These are phyloP conservation scores for Cardiospermum halicacabum DNA, from an alignment of 345 rosid genomes.

Conservation along the genomic window DNA sequence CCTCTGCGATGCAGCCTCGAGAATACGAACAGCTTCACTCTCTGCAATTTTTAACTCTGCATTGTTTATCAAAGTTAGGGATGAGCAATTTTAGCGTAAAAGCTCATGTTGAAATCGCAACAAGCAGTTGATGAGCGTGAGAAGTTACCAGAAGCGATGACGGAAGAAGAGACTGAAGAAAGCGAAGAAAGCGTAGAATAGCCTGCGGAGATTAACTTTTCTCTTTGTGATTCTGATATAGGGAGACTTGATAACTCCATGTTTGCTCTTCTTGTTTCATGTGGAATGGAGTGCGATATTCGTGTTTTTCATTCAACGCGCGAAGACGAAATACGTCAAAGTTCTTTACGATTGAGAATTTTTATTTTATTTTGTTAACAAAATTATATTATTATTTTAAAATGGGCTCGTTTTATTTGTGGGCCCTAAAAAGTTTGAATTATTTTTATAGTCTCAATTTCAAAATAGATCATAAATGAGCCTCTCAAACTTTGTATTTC, in stretches of 20 bases:
- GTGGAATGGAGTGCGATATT: not conserved
- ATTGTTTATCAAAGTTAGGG: not conserved
- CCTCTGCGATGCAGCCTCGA: conserved; percentile 35
- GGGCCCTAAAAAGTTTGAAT: no score
- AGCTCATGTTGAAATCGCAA: conserved; percentile 9
- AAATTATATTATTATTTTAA: no score
- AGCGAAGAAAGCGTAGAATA: conserved; percentile 54
- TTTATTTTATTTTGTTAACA: no score
- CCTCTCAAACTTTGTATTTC: no score
- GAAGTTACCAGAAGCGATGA: conserved; percentile 54
- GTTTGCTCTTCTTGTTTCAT: not conserved
- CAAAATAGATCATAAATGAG: no score
- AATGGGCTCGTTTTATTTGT: no score
- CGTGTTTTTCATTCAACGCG: not conserved
- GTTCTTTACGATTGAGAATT: no score
- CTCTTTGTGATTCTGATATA: conserved; percentile 59
- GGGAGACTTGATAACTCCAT: conserved; percentile 65
- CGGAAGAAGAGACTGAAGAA: conserved; percentile 47
- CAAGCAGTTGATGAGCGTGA: conserved; percentile 26
- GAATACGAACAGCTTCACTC: conserved; percentile 53
- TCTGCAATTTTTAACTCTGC: conserved; percentile 53
- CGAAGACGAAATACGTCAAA: not conserved
- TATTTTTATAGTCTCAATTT: no score
- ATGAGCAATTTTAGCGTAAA: no score
- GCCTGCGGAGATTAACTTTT: conserved; percentile 65